Evolutionary conservation across 2,329 filamentous ascomycete genomes (phyloP), one percentile per base, ranked within the genome.

Genomic region (Didymella pinodella): DNA sequence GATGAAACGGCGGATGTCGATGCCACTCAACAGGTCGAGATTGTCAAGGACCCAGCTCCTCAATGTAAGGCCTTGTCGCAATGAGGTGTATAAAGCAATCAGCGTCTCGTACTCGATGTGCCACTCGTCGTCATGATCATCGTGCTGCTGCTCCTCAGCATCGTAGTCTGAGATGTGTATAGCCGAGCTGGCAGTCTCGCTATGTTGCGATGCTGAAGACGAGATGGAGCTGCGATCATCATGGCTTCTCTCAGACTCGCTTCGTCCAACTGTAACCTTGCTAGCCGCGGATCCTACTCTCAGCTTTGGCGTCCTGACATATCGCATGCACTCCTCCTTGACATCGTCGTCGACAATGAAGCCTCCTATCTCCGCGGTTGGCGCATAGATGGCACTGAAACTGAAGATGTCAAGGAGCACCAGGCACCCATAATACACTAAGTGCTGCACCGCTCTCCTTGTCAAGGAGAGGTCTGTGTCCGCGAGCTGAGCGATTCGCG

Each of bases 321-420:
- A 98, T 49, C 88, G 85, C 7, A 89, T 88, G 70, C 95, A 98
- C 80, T 99, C 95, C 65, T 92, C 90, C 59, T 96, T 89, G 79
- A 96, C 83, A 40, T 85, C 82, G 38, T 85, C 82, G 70, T 97
- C 92, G 41, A 86, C 83, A 31, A 95, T 84, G 69, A 99, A 96
- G 62, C 89, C 86, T 62, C 89, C 86, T 57, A 99, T 89, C 36
- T 91, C 89, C 0, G 88, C 84, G 0, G 92, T 92, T 0, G 90
- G 89, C 0, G 93, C 93, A 73, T 99, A 99, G 69, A 96, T 94
- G 41, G 91, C 92, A 31, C 88, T 85, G 75, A 98, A 99, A 75
- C 95, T 93, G 82, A 98, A 98, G 68, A 97, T 91, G 78, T 99
- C 95, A 11, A 98, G 86, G 52, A 98, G 85, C 26, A 97, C 84